These are phyloP conservation scores for Tremella mesenterica DNA, from an alignment of 768 basidiomycete genomes.

Conservation along the genomic window DNA sequence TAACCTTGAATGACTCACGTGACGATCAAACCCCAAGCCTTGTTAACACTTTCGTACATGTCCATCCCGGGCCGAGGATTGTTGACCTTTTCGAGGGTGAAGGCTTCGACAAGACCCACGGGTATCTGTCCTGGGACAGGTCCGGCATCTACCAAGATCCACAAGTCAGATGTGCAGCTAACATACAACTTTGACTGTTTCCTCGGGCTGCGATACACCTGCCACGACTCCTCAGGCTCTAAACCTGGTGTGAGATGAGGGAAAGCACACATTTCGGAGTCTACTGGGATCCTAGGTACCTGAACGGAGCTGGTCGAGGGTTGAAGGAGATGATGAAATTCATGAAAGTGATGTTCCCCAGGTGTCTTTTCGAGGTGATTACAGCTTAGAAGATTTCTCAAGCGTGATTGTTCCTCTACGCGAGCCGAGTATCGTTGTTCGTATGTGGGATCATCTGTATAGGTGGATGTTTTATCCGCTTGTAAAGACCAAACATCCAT, in stretches of 20 bases:
- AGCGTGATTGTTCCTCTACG: conserved; percentile 3
- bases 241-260: conserved; percentile 25
- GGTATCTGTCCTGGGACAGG: conserved; percentile 31
- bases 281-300: conserved; percentile 15
- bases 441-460: background rate
- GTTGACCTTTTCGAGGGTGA: conserved; percentile 20
- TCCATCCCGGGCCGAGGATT: conserved; percentile 22
- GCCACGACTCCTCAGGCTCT: conserved; percentile 4
- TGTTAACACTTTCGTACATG: conserved; percentile 15
- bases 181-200: conserved; percentile 15
- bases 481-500: conserved; percentile 14
- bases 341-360: conserved; percentile 20
- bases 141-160: conserved; percentile 23
- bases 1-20: conserved; percentile 15
- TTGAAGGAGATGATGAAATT: conserved; percentile 8
- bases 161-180: conserved; percentile 31
- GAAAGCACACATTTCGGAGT: conserved; percentile 19
- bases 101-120: conserved; percentile 12
- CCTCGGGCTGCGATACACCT: conserved; percentile 1
- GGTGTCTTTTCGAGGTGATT: conserved; percentile 1
- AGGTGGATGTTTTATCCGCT: background rate
- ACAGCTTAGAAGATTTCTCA: conserved; percentile 18
- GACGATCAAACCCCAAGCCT: conserved; percentile 22
- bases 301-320: conserved; percentile 1
- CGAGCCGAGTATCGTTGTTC: conserved; percentile 1